Base-by-base conservation (phyloP, 768 basidiomycete species). In the Postia placenta region DNA sequence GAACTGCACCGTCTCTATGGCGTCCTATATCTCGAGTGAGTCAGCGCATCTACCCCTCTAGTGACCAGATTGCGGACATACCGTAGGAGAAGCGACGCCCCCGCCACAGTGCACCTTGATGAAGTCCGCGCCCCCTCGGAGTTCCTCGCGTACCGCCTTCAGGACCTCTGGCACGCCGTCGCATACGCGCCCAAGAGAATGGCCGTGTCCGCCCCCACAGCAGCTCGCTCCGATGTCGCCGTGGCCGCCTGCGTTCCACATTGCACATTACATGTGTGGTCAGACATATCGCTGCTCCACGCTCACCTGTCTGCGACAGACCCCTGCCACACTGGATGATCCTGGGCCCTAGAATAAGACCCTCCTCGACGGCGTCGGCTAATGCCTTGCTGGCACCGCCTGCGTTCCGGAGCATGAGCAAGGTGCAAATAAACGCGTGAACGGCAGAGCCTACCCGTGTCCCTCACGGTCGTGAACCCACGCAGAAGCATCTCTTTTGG, bases 1-100 rank as follows among this genome's bases (percentile, higher is more conserved):
- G 51, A 67, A 74, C 54, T 75, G 74, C 1, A 72, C 61, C 0
- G 65, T 68, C 53, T 74, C 71, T 38, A 75, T 70, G 1, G 64
- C 64, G 52, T 75, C 58, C 57, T 57, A 24, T 5, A 5, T 11
- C 30, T 20, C 15, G 30, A 33, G 30, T 33, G 15, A 33, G 30
- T 33, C 15, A 7, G 30, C 30, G 30, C 30, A 33, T 15, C 30
- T 39, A n/a, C 24, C 6, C 3, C 17, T 15, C 20, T 7, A 20
- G 19, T 39, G 9, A 35, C 9, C 33, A 7, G 6, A 39, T 39
- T 39, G 14, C 7, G 38, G 9, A n/a, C 50, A 17, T 30, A 55
- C 74, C 5, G 74, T 71, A 35, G 67, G 67, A 20, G 64, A 66
- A 1, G 68, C 67, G 1, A 75, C 73, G 1, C 74, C 74, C 23